These are phyloP conservation scores for Coleophoma cylindrospora DNA, from an alignment of 2,329 filamentous ascomycete genomes.

Conservation along the genomic window DNA sequence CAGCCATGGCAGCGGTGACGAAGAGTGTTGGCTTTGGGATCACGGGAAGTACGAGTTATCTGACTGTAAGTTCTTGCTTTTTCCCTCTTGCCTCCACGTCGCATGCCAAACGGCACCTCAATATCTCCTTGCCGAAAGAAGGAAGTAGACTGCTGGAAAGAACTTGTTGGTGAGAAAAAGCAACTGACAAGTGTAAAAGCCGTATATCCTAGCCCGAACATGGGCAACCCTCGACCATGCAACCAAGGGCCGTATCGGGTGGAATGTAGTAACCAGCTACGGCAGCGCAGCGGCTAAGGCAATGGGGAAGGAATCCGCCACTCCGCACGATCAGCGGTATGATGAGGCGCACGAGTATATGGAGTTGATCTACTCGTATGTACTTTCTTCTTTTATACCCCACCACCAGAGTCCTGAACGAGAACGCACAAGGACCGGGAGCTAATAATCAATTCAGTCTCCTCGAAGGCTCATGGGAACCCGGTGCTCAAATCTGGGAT, in stretches of 20 bases:
- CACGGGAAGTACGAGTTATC: conserved; percentile 59
- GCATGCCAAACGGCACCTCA: not conserved
- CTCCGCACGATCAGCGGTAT: conserved; percentile 61
- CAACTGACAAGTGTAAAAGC: conserved; percentile 27
- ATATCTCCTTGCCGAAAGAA: conserved; percentile 26
- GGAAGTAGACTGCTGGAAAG: too few relatives aligned
- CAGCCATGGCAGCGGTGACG: conserved; percentile 51
- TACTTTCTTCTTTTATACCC: not conserved
- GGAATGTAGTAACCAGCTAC: conserved; percentile 61
- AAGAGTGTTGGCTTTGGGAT: conserved; percentile 64
- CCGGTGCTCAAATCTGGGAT: not conserved
- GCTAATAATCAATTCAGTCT: not conserved
- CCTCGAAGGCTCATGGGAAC: not conserved
- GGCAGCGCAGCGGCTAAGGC: conserved; percentile 58
- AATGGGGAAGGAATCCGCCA: conserved; percentile 49
- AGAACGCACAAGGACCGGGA: not conserved
- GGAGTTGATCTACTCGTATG: conserved; percentile 5
- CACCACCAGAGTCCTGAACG: not conserved
- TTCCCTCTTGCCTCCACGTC: conserved; percentile 41
- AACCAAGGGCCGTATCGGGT: conserved; percentile 52
- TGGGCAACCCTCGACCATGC: conserved; percentile 62
- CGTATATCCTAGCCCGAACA: conserved; percentile 59
- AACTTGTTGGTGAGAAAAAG: too few relatives aligned
- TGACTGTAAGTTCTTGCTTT: not conserved
- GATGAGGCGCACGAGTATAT: conserved; percentile 57